phyloP scores from a whole-genome alignment of 176 grass and related monocot species.

The Eragrostis curvula region DNA sequence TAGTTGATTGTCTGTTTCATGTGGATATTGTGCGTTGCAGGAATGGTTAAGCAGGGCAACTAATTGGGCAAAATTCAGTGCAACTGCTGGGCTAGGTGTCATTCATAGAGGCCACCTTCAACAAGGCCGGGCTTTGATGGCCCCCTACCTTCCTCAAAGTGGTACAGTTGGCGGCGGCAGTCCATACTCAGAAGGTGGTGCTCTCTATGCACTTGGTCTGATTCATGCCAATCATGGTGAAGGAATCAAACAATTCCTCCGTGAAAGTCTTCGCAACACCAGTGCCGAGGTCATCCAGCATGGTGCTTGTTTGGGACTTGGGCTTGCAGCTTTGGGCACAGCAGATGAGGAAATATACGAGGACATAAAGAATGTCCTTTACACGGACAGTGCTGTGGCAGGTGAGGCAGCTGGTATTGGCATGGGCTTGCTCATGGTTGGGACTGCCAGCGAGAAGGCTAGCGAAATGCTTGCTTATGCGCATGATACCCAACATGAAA shows the following conservation, averaged over 20 bases:
- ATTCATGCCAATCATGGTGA: slow-evolving; percentile 99
- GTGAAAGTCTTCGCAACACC: slow-evolving; percentile 92
- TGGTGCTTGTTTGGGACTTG: slow-evolving; percentile 94
- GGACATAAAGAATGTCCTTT: slow-evolving; percentile 93
- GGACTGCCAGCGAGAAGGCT: slow-evolving; percentile 88
- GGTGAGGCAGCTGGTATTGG: slow-evolving; percentile 98
- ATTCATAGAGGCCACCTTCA: slow-evolving; percentile 99
- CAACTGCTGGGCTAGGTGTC: slow-evolving; percentile 93
- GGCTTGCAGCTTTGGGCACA: slow-evolving; percentile 91
- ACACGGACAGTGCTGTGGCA: slow-evolving; percentile 94
- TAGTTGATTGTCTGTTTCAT: slow-evolving; percentile 13
- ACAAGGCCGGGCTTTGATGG: slow-evolving; percentile 97
- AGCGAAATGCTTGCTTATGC: slow-evolving; percentile 95
- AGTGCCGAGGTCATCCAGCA: slow-evolving; percentile 97
- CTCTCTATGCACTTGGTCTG: slow-evolving; percentile 93
- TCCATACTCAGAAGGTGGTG: slow-evolving; percentile 99
- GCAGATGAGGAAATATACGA: slow-evolving; percentile 98
- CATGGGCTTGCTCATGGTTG: slow-evolving; percentile 98
- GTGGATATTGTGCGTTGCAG: slow-evolving; percentile 45
- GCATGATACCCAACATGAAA: slow-evolving; percentile 99
- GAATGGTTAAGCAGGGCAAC: slow-evolving; percentile 99
- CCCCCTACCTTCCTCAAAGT: slow-evolving; percentile 97
- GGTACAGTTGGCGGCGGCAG: slow-evolving; percentile 91
- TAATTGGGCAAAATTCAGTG: slow-evolving; percentile 99
- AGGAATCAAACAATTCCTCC: slow-evolving; percentile 97